Base-by-base conservation (phyloP, 148 eudicot genomes). In the Limonium bicolor region DNA sequence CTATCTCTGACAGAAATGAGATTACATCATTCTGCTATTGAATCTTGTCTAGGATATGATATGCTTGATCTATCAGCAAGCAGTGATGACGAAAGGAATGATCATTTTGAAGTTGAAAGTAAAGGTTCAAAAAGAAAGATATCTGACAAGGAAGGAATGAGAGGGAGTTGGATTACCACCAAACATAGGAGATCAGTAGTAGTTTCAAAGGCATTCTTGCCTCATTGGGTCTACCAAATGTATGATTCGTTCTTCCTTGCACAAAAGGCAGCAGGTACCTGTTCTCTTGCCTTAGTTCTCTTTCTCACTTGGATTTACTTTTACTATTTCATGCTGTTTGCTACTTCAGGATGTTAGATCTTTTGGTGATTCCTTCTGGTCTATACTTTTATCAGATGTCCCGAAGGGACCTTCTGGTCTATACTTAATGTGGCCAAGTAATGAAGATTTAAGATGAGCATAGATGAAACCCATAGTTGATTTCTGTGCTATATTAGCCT, bases 221-320 rank as follows among this genome's bases (percentile, higher is more conserved):
- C 99, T 13, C 53, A 63, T 27, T 85, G 99, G 99, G 87, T 81
- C 54, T 90, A 90, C 46, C 76, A 57, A 36, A 81, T 78, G 99
- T 66, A 75, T 52, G 99, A 90, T 62, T 84, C 95, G 9, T 85
- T 61, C 55, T 58, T 56, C 49, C 82, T 90, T 48, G 99, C 95
- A 45, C 73, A 72, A 58, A 76, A 53, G 61, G 80, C 74, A 19
- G 93, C 94, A 64, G 95, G 99, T 90, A 59, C 31, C 37, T 48
- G n/a, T n/a, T n/a, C n/a, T n/a, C n/a, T n/a, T n/a, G n/a, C n/a
- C n/a, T n/a, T n/a, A n/a, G n/a, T n/a, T n/a, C n/a, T n/a, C n/a
- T n/a, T n/a, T n/a, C n/a, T n/a, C n/a, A n/a, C n/a, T n/a, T n/a
- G n/a, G n/a, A n/a, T n/a, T n/a, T n/a, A n/a, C n/a, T n/a, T n/a